These are phyloP conservation scores for Colletotrichum nymphaeae DNA, from an alignment of 2,329 filamentous ascomycete genomes.

Conservation along the genomic window DNA sequence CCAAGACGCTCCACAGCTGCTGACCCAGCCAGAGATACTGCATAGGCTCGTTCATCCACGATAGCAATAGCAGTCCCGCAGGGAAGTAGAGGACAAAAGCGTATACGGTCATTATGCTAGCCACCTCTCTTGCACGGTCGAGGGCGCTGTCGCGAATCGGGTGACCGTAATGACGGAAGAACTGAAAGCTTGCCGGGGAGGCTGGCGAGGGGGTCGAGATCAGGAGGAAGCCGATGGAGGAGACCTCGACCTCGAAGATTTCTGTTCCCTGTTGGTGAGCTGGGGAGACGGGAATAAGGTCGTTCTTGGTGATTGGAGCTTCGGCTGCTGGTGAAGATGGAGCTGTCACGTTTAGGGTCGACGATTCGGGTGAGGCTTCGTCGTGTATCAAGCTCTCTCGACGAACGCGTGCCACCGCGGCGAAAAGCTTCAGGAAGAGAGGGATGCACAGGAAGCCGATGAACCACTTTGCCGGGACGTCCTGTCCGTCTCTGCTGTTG, in stretches of 20 bases:
- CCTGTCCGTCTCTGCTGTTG: neutral
- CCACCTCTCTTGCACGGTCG: neutral
- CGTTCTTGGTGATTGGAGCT: neutral
- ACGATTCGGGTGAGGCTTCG: neutral
- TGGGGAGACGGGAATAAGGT: neutral
- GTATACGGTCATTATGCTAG: neutral
- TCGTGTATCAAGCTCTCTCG: neutral
- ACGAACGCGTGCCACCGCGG: neutral
- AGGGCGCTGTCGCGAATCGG: neutral
- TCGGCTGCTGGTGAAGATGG: slow-evolving; percentile 16
- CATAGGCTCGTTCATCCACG: slow-evolving; percentile 32
- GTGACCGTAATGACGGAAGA: slow-evolving; percentile 38
- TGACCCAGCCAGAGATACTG: slow-evolving; percentile 39
- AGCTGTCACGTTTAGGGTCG: slow-evolving; percentile 16
- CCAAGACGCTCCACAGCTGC: slow-evolving; percentile 38
- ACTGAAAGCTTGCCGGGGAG: slow-evolving; percentile 11
- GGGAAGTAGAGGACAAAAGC: neutral
- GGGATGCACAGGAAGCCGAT: neutral
- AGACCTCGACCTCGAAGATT: slow-evolving; percentile 30
- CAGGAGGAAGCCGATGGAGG: slow-evolving; percentile 33
- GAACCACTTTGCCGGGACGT: neutral
- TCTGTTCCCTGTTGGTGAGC: neutral
- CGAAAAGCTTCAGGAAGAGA: neutral
- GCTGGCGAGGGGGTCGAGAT: slow-evolving; percentile 35
- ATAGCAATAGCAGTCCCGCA: slow-evolving; percentile 13